Evolutionary conservation across 805 yeast species (phyloP).

Genomic region (Teunomyces aglyptinius): DNA sequence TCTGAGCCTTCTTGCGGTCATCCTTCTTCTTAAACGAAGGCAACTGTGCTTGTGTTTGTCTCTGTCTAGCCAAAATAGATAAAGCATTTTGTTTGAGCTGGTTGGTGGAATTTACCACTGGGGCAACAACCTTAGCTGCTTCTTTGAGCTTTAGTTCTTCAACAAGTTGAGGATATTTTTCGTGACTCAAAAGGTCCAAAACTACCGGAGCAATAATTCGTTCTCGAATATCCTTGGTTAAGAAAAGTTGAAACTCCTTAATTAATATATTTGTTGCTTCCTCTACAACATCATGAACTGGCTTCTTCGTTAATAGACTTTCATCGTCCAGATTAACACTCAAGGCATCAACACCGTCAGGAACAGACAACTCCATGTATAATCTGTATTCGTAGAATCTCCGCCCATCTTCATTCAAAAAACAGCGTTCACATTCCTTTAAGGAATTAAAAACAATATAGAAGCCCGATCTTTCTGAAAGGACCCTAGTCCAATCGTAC

Average conservation of each 20-base stretch:
- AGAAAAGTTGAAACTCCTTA: conserved; percentile 60
- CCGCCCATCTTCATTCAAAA: conserved; percentile 57
- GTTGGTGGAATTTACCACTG: conserved; percentile 7
- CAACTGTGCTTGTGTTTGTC: conserved; percentile 15
- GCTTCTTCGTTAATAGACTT: conserved; percentile 10
- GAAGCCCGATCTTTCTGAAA: conserved; percentile 64
- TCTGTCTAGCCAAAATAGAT: conserved; percentile 22
- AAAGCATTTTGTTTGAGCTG: conserved; percentile 26
- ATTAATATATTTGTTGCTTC: conserved; percentile 59
- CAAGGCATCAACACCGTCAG: conserved; percentile 35
- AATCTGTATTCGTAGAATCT: conserved; percentile 46
- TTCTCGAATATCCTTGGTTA: conserved; percentile 71
- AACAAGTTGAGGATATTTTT: conserved; percentile 51
- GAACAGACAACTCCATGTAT: conserved; percentile 58
- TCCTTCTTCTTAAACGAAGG: conserved; percentile 37
- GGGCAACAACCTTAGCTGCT: conserved; percentile 13
- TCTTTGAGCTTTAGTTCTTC: conserved; percentile 33
- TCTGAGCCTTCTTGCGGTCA: conserved; percentile 12
- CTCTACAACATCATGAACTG: conserved; percentile 37
- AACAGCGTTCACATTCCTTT: conserved; percentile 59
- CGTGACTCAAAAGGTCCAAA: conserved; percentile 57
- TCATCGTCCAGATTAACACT: conserved; percentile 13
- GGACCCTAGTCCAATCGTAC: conserved; percentile 65
- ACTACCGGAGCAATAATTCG: conserved; percentile 69
- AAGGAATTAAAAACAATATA: conserved; percentile 65